These are phyloP conservation scores for Naegleria fowleri DNA, from an alignment of 208 protist species.

Conservation along the genomic window DNA sequence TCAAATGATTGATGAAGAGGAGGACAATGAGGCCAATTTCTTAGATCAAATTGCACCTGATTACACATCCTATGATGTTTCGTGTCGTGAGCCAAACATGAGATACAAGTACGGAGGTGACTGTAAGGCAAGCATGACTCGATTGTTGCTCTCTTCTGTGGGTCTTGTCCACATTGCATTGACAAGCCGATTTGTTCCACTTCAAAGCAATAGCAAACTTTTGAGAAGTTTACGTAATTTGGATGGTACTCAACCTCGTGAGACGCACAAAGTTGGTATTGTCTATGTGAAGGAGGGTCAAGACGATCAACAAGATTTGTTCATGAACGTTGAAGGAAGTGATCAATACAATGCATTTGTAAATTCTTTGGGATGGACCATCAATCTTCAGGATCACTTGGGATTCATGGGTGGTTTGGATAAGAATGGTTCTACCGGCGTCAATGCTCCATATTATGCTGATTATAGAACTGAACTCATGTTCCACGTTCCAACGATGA, in stretches of 20 bases:
- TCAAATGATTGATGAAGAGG: background rate
- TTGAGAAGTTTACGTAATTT: slow-evolving; percentile 13
- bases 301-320: slow-evolving; percentile 30
- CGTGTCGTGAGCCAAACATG: background rate
- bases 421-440: slow-evolving; percentile 18
- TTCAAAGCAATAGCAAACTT: background rate
- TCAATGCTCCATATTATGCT: slow-evolving; percentile 33
- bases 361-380: slow-evolving; percentile 24
- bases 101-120: background rate
- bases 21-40: background rate
- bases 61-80: background rate
- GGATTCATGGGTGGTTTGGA: slow-evolving; percentile 28
- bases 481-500: slow-evolving; percentile 38
- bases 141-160: background rate
- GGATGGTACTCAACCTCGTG: slow-evolving; percentile 4
- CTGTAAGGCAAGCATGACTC: background rate
- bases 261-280: slow-evolving; percentile 36
- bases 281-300: slow-evolving; percentile 36
- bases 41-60: background rate
- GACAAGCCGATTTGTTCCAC: background rate
- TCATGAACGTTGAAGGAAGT: background rate
- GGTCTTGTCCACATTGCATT: background rate
- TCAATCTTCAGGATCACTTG: slow-evolving; percentile 22
- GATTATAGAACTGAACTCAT: slow-evolving; percentile 35
- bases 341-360: slow-evolving; percentile 16